Conservation (phyloP, 768 basidiomycete species). For the Termitomyces bulborhizus region DNA sequence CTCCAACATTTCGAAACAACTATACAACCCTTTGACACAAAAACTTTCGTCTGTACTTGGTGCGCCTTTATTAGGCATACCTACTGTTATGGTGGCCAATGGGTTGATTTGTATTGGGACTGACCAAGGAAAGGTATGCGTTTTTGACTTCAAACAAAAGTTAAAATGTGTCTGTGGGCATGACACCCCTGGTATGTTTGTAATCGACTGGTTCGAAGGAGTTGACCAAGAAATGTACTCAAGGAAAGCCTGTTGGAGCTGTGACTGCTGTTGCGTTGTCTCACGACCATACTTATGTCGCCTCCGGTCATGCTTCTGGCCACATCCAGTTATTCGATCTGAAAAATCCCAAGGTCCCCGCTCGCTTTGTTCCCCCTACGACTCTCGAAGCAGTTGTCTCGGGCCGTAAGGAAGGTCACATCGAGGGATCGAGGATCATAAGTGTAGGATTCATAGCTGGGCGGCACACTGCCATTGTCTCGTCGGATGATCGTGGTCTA, state of each 20-base stretch:
- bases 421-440: slow-evolving; percentile 72
- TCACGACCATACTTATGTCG: slow-evolving; percentile 90
- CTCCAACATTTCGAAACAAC: slow-evolving; percentile 46
- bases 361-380: slow-evolving; percentile 66
- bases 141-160: slow-evolving; percentile 90
- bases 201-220: neutral
- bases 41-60: slow-evolving; percentile 64
- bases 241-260: slow-evolving; percentile 60
- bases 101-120: slow-evolving; percentile 90
- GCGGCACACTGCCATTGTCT: slow-evolving; percentile 88
- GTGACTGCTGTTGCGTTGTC: slow-evolving; percentile 90
- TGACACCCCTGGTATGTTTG: slow-evolving; percentile 49
- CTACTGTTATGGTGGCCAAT: slow-evolving; percentile 79
- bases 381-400: slow-evolving; percentile 61
- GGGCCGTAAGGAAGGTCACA: slow-evolving; percentile 81
- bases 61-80: slow-evolving; percentile 49
- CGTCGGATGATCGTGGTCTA: slow-evolving; percentile 84
- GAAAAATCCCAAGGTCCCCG: slow-evolving; percentile 58
- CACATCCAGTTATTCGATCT: slow-evolving; percentile 85
- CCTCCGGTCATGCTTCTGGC: slow-evolving; percentile 80
- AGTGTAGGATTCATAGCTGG: slow-evolving; percentile 84
- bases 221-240: slow-evolving; percentile 14
- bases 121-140: slow-evolving; percentile 65
- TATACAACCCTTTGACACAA: slow-evolving; percentile 46
- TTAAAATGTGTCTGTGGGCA: slow-evolving; percentile 75